Evolutionary conservation across 805 yeast genomes (phyloP).

Genomic region (Maudiozyma barnettii): DNA sequence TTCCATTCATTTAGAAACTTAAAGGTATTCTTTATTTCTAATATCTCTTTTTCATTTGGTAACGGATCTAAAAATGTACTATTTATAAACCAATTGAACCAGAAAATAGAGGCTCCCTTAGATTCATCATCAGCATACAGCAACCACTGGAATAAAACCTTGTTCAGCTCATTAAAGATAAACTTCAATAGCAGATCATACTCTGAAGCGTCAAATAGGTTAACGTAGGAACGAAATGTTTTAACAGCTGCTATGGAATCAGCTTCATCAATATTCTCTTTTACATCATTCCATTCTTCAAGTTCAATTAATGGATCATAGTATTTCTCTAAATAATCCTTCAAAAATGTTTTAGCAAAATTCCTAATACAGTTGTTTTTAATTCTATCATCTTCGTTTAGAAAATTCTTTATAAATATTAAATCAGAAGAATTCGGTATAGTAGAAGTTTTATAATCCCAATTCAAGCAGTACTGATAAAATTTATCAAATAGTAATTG

Average conservation of each 20-base stretch:
- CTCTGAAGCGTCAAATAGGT: conserved; percentile 8
- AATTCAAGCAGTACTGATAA: neutral
- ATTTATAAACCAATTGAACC: conserved; percentile 20
- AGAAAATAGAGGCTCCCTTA: conserved; percentile 2
- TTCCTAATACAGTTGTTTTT: conserved; percentile 2
- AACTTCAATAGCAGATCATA: conserved; percentile 7
- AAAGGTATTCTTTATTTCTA: conserved; percentile 4
- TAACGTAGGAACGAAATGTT: conserved; percentile 8
- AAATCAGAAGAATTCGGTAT: neutral
- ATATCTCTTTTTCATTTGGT: neutral
- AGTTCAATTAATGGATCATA: conserved; percentile 19
- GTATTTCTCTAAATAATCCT: conserved; percentile 19
- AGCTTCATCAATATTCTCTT: conserved; percentile 1
- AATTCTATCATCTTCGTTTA: conserved; percentile 4
- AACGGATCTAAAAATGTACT: conserved; percentile 4
- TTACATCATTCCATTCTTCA: conserved; percentile 8
- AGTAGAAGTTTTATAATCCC: neutral
- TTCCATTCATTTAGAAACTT: conserved; percentile 7
- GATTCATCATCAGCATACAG: conserved; percentile 10
- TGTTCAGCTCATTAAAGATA: conserved; percentile 18
- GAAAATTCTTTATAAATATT: conserved; percentile 10
- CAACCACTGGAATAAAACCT: conserved; percentile 19
- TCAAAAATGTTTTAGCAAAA: conserved; percentile 11
- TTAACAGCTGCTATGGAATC: conserved; percentile 10
- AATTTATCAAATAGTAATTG: neutral